These are phyloP conservation scores for Mucor racemosus DNA, from an alignment of 371 early-diverging fungal genomes.

Conservation along the genomic window DNA sequence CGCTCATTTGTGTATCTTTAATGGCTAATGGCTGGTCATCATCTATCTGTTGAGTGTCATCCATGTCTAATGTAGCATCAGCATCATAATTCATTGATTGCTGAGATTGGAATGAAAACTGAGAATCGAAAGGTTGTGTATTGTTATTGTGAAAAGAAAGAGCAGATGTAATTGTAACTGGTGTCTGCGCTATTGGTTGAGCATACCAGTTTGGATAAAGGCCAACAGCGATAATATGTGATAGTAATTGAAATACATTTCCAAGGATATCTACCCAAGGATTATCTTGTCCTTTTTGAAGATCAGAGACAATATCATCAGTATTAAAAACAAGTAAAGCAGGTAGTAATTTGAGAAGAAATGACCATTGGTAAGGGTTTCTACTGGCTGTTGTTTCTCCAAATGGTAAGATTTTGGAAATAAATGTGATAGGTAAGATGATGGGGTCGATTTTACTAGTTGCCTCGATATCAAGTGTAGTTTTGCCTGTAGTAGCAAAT, in stretches of 20 bases:
- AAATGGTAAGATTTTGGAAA: slow-evolving; percentile 22
- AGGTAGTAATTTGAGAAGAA: slow-evolving; percentile 32
- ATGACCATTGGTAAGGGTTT: slow-evolving; percentile 46
- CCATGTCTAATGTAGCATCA: slow-evolving; percentile 47
- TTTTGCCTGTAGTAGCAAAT: slow-evolving; percentile 31
- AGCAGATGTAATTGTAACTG: slow-evolving; percentile 7
- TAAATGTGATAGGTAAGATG: slow-evolving; percentile 22
- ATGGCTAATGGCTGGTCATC: neutral
- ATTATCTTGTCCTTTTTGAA: slow-evolving; percentile 21
- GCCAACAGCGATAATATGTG: slow-evolving; percentile 38
- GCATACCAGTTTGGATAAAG: slow-evolving; percentile 28
- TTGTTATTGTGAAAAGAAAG: slow-evolving; percentile 16
- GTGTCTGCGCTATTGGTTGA: neutral
- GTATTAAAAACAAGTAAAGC: slow-evolving; percentile 27
- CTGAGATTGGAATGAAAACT: slow-evolving; percentile 35
- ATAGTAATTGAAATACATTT: slow-evolving; percentile 31
- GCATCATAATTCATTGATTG: slow-evolving; percentile 32
- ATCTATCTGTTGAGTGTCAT: slow-evolving; percentile 32
- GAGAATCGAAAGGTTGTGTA: slow-evolving; percentile 28
- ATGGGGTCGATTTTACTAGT: slow-evolving; percentile 5
- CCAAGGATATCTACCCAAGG: slow-evolving; percentile 32
- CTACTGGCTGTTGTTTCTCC: slow-evolving; percentile 27
- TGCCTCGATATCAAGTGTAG: neutral
- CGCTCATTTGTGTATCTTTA: neutral
- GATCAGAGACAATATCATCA: slow-evolving; percentile 28